A percentile compares a stretch with the other conserved stretches of the same genome.
These are phyloP conservation scores for Acanthamoeba pearcei DNA, from an alignment of 208 protist genomes.

Conservation along the genomic window DNA sequence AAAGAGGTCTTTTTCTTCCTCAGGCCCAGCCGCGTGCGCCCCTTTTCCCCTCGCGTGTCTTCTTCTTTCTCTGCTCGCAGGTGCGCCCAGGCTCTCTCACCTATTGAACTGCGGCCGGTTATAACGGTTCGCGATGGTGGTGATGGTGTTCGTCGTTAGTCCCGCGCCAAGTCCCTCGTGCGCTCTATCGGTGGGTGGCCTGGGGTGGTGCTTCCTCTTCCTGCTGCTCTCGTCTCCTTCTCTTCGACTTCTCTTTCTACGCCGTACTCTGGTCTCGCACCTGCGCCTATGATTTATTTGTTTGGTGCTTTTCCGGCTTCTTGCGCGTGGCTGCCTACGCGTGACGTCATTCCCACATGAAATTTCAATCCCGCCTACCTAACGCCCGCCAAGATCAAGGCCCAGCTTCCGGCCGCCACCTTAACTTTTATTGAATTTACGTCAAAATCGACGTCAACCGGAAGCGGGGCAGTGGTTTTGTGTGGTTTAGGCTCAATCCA, in stretches of 20 bases:
- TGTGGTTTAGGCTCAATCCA: no score
- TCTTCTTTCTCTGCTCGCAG: no score
- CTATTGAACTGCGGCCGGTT: no score
- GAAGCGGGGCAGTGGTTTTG: no score
- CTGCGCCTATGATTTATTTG: not conserved
- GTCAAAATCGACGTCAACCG: no score
- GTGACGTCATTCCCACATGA: not conserved
- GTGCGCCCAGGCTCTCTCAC: no score
- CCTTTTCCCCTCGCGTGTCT: no score
- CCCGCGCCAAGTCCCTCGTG: not conserved
- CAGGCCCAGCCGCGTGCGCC: no score
- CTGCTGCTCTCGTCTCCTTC: conserved; percentile 8
- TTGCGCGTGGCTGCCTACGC: not conserved
- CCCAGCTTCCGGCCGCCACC: not conserved
- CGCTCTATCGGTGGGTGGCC: not conserved
- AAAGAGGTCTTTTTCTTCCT: no score
- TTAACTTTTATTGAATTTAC: not conserved
- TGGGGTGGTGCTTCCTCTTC: not conserved
- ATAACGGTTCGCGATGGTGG: no score
- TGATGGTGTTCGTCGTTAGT: no score
- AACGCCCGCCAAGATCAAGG: not conserved
- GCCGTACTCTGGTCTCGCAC: not conserved
- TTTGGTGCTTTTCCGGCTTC: not conserved
- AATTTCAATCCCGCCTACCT: not conserved
- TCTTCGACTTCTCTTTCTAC: not conserved